Conservation (phyloP, 352 stramenopile genomes). For the Phytophthora fragariae region DNA sequence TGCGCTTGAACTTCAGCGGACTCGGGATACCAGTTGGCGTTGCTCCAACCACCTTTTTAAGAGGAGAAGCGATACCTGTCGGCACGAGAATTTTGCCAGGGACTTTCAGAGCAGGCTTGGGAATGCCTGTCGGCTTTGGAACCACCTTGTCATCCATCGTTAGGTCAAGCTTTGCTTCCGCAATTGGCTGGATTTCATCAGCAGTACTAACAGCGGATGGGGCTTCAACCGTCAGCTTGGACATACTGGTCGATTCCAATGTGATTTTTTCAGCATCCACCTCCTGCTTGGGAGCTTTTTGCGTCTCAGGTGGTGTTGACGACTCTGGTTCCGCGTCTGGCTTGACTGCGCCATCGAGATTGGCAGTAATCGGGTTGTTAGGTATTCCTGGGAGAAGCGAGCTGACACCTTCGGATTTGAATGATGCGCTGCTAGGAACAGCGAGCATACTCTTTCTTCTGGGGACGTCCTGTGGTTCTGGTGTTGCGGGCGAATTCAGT, state of each 20-base stretch:
- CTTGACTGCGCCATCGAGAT: not conserved
- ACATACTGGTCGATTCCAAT: conserved; percentile 2
- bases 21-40: conserved; percentile 33
- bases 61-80: conserved; percentile 28
- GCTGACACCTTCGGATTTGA: not conserved
- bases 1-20: conserved; percentile 40
- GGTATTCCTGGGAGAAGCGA: not conserved
- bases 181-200: conserved; percentile 19
- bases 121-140: conserved; percentile 26
- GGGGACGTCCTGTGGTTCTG: conserved; percentile 39
- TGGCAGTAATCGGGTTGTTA: conserved; percentile 13
- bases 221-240: conserved; percentile 5
- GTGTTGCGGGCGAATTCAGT: conserved; percentile 18
- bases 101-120: conserved; percentile 46
- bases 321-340: not conserved
- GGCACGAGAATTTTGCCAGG: conserved; percentile 58
- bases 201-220: conserved; percentile 12
- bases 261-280: conserved; percentile 12
- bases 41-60: conserved; percentile 35
- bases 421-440: not conserved
- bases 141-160: conserved; percentile 28
- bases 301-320: not conserved
- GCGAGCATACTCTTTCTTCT: conserved; percentile 22
- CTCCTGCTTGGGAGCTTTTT: not conserved
- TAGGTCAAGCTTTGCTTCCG: not conserved